Conservation (phyloP, 106 monocot species). For the Posidonia australis region DNA sequence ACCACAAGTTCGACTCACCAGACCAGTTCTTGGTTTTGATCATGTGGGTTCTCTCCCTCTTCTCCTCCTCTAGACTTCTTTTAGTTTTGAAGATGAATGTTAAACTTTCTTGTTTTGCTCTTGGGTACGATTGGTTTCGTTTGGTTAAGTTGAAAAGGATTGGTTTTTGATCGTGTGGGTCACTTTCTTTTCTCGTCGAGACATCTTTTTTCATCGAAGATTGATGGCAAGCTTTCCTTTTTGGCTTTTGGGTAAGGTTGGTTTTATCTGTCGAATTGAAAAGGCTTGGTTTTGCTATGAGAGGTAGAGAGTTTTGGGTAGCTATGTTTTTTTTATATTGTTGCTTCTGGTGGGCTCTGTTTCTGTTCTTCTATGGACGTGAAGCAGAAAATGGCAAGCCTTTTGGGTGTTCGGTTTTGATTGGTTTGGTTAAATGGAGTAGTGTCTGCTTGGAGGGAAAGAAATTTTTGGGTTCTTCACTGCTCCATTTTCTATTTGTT, state of each 20-base stretch:
- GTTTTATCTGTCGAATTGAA: no score
- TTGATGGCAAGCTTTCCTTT: no score
- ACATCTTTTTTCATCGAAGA: no score
- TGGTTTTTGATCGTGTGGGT: not conserved
- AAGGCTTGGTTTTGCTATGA: no score
- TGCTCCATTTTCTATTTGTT: not conserved
- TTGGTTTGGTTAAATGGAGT: not conserved
- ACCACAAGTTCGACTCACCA: not conserved
- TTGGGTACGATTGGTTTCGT: not conserved
- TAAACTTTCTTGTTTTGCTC: not conserved
- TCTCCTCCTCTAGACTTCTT: no score
- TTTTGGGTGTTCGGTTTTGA: not conserved
- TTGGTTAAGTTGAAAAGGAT: not conserved
- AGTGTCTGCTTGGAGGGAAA: not conserved
- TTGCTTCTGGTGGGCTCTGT: no score
- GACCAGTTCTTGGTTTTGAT: not conserved
- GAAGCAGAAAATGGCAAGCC: not conserved
- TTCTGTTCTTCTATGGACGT: no score
- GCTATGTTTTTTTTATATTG: no score
- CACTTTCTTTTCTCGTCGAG: no score
- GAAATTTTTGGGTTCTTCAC: slow-evolving; percentile 1
- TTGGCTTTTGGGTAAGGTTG: no score
- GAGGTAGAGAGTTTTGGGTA: no score
- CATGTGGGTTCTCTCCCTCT: not conserved
- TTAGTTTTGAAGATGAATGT: no score